Evolutionary conservation across 148 eudicot species (phyloP).

Genomic region (Diospyros kaki): DNA sequence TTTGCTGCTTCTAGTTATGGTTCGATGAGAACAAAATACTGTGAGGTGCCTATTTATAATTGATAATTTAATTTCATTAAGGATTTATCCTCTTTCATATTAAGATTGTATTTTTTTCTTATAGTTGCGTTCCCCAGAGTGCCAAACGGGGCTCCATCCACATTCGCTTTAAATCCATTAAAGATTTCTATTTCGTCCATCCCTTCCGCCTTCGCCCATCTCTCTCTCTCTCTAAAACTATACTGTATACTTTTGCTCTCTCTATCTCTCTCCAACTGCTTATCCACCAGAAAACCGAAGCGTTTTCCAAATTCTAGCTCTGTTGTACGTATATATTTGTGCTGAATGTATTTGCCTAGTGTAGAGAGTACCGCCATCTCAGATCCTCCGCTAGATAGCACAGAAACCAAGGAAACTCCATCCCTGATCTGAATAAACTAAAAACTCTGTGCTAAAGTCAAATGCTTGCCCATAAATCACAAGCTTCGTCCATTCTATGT

Average conservation of each 20-base stretch:
- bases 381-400: slow-evolving; percentile 1
- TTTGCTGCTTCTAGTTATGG: too few relatives aligned
- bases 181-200: not conserved
- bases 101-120: too few relatives aligned
- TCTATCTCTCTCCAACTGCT: not conserved
- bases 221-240: not conserved
- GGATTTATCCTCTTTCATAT: too few relatives aligned
- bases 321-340: too few relatives aligned
- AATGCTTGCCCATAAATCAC: not conserved
- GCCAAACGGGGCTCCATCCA: too few relatives aligned
- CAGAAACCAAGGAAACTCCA: not conserved
- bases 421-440: not conserved
- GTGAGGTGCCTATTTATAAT: too few relatives aligned
- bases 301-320: not conserved
- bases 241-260: not conserved
- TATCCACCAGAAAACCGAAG: not conserved
- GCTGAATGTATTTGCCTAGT: not conserved
- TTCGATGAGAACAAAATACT: too few relatives aligned
- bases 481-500: not conserved
- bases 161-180: not conserved
- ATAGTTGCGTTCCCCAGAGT: too few relatives aligned
- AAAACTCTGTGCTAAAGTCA: not conserved
- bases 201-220: not conserved
- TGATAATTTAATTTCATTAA: too few relatives aligned
- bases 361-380: slow-evolving; percentile 9